Evolutionary conservation across 1,284 basidiomycete genomes (phyloP), one percentile per base, ranked within the genome.

Genomic region (Mycosarcoma mackinlayi): DNA sequence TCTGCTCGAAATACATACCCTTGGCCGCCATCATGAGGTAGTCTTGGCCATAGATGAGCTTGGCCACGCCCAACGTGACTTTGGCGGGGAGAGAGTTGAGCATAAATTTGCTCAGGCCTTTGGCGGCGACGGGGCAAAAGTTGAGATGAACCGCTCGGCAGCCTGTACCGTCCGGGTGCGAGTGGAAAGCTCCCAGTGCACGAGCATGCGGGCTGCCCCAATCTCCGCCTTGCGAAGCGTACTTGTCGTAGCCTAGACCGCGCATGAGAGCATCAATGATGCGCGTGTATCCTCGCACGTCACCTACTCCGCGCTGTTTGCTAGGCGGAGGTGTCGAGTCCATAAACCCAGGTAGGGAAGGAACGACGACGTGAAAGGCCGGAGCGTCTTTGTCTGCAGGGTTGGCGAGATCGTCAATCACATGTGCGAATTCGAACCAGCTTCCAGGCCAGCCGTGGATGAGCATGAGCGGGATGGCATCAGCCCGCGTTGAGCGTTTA

Each of bases 351-450:
- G 73, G 69, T 33, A 79, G 50, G 5, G 77, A 79, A 23, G 77
- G 76, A 2, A 75, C 75, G 14, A 79, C 74, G 21, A 79, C 72
- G 42, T 79, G 73, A 59, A 79, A 79, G 0, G 77, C 75, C n/a
- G 70, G 70, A 13, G 52, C 48, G 18, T 51, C 49, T 16, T 59
- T 47, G 31, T 73, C 61, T 4, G 48, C 25, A 7, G 70, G 70
- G 30, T 69, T 63, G 44, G 57, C 70, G 1, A 73, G 58, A 4
- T 64, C 47, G 37, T 73, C 54, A 24, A 73, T 73, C 14, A 73
- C 61, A 21, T 73, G 57, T 4, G 60, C 61, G 18, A 73, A 73
- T 39, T 73, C 70, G 48, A 63, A 58, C 76, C 76, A 55, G 53
- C 65, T 68, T 35, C 70, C 70, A 4, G 77, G 77, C 75, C 75